Evolutionary conservation across 371 early-diverging fungal genomes (phyloP).

Genomic region (Mucor circinelloides): DNA sequence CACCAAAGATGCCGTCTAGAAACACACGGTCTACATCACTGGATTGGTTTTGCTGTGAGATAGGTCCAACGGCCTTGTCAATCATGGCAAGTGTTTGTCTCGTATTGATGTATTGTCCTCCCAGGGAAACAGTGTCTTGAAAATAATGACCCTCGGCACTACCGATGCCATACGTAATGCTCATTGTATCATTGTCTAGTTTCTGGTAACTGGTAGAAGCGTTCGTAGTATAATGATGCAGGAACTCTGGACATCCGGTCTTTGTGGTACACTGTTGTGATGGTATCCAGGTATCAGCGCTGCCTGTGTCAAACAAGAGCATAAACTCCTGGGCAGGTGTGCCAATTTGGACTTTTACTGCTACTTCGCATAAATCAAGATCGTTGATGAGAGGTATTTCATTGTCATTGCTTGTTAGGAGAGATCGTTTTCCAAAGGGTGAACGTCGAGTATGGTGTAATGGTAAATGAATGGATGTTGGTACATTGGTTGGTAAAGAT

Average conservation of each 20-base stretch:
- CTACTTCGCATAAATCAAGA: constrained; percentile 32
- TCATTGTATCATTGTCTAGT: constrained; percentile 44
- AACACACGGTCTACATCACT: constrained; percentile 41
- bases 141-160: constrained; percentile 60
- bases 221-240: constrained; percentile 46
- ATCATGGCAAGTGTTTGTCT: constrained; percentile 54
- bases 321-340: constrained; percentile 65
- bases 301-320: constrained; percentile 66
- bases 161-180: constrained; percentile 65
- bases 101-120: constrained; percentile 33
- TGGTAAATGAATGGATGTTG: constrained; percentile 12
- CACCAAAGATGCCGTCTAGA: constrained; percentile 36
- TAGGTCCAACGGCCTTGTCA: constrained; percentile 6
- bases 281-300: constrained; percentile 54
- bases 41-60: constrained; percentile 33
- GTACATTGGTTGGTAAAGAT: constrained; percentile 3
- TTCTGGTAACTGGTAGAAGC: constrained; percentile 53
- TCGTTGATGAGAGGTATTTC: constrained; percentile 31
- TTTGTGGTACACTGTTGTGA: constrained; percentile 23
- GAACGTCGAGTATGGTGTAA: background rate
- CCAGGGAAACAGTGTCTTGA: constrained; percentile 55
- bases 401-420: background rate
- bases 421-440: background rate
- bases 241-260: constrained; percentile 31
- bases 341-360: constrained; percentile 56